These are phyloP conservation scores for Tarenaya hassleriana DNA, from an alignment of 345 rosid genomes.

Conservation along the genomic window DNA sequence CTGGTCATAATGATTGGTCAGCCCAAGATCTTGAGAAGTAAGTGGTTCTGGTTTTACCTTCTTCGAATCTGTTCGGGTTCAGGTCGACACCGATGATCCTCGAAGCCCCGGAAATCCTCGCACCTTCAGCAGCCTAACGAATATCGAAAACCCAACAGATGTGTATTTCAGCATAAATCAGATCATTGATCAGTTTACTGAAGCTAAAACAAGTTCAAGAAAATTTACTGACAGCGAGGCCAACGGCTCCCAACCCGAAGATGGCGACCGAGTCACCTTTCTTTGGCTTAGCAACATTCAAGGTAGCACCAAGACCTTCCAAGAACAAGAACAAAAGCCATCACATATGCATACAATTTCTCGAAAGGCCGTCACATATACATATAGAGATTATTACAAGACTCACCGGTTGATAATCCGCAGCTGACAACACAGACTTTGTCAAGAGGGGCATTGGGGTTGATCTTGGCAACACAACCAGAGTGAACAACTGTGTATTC, in stretches of 20 bases:
- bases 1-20: no score
- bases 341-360: no score
- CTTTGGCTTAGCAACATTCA: constrained; percentile 71
- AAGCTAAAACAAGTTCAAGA: not conserved
- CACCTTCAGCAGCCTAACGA: constrained; percentile 87
- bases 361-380: no score
- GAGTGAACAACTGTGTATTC: constrained; percentile 76
- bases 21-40: no score
- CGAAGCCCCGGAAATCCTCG: constrained; percentile 55
- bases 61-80: constrained; percentile 44
- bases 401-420: constrained; percentile 61
- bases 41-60: constrained; percentile 24
- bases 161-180: no score
- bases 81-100: constrained; percentile 78
- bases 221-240: constrained; percentile 50
- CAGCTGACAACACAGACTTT: constrained; percentile 77
- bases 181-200: no score
- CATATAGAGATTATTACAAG: no score
- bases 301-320: constrained; percentile 59
- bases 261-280: constrained; percentile 59
- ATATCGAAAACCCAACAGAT: no score
- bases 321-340: no score
- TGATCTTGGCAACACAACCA: constrained; percentile 66
- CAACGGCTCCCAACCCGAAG: constrained; percentile 75
- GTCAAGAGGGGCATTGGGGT: constrained; percentile 74